Conservation (phyloP, 1,284 basidiomycete species). For the Xerocomus minutiporus region DNA sequence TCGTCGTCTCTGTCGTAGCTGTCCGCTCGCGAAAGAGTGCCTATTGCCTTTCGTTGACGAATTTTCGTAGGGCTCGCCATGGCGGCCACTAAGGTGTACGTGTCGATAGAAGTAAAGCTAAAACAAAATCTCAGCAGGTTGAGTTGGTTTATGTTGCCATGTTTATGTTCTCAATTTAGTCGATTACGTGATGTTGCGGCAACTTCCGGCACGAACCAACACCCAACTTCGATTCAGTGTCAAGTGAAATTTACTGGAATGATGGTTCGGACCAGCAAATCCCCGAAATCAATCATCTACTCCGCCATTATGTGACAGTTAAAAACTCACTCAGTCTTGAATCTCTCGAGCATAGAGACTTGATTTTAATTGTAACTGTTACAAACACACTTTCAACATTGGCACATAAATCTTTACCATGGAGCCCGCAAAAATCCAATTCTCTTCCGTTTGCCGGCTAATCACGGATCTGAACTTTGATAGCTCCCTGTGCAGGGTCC, state of each 20-base stretch:
- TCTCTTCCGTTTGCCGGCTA: slow-evolving; percentile 15
- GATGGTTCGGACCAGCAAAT: too few species aligned
- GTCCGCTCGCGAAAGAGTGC: slow-evolving; percentile 20
- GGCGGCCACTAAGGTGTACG: slow-evolving; percentile 10
- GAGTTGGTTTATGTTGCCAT: not conserved
- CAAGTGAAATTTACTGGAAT: too few species aligned
- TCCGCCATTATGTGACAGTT: too few species aligned
- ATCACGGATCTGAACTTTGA: slow-evolving; percentile 61
- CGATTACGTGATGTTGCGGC: not conserved
- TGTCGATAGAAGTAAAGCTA: not conserved
- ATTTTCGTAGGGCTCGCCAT: slow-evolving; percentile 34
- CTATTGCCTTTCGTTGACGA: slow-evolving; percentile 27
- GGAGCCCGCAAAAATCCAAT: not conserved
- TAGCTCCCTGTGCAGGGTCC: slow-evolving; percentile 60
- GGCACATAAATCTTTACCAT: not conserved
- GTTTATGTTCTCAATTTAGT: not conserved
- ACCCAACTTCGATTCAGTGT: too few species aligned
- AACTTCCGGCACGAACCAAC: not conserved
- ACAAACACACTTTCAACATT: not conserved
- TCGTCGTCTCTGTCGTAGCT: slow-evolving; percentile 34
- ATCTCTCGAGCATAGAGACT: too few species aligned
- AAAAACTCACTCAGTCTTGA: too few species aligned
- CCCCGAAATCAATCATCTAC: too few species aligned
- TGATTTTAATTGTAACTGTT: too few species aligned
- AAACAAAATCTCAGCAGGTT: not conserved